Evolutionary conservation across 371 early-diverging fungal genomes (phyloP), one percentile per base, ranked within the genome.

Genomic region (Syncephalastrum contaminatum): DNA sequence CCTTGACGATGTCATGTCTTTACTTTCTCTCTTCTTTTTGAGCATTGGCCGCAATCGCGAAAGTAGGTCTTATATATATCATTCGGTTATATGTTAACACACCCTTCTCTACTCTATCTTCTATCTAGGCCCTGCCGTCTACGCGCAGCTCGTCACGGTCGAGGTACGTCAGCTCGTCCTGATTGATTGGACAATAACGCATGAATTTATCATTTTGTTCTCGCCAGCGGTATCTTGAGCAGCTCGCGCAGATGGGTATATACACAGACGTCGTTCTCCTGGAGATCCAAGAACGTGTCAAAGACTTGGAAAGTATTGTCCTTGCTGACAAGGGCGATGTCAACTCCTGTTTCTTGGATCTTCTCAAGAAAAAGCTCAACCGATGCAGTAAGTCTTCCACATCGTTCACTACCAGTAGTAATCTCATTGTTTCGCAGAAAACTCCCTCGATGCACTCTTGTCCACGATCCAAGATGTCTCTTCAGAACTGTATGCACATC

Each of bases 11-110:
- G 86, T 88, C 56, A 89, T 87, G 81, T 86, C 88, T 42, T 71
- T 91, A 43, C 74, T 91, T 20, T 88, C 89, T 10, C 67, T 91
- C 49, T 91, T 89, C 60, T 91, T 86, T 59, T 82, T 91, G 83
- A 88, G 87, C 18, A 60, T 89, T 39, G 91, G 91, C 16, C 88
- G 88, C 58, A 88, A 84, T 64, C 78, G 82, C 51, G 89, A 91
- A 67, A 81, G 84, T 75, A 69, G 51, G 62, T 49, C 15, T 4
- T 18, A 14, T 8, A 40, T 4, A 25, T 25, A 25, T 25, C 25
- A n/a, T 25, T 16, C 15, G 1, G 12, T 16, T n/a, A 15, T 30
- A 27, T 18, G 41, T 8, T 39, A 25, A 36, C 18, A 47, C 15
- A 43, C 16, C 25, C 8, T 16, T n/a, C n/a, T n/a, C n/a, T n/a